Base-by-base conservation (phyloP, 768 basidiomycete species). In the Tephrocybe sp. region DNA sequence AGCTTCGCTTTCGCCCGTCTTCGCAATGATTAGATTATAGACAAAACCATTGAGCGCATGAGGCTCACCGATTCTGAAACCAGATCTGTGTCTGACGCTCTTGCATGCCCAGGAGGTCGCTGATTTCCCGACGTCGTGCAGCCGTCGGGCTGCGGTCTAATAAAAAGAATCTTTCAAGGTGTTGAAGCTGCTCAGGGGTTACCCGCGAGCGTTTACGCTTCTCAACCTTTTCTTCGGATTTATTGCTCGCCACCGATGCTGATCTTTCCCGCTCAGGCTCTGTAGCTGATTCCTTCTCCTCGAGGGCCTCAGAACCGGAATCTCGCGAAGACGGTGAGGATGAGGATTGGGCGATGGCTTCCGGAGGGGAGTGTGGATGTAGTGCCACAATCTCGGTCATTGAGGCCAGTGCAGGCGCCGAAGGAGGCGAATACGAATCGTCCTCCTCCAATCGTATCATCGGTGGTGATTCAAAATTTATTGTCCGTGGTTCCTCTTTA, bases 61-160 rank as follows among this genome's bases (percentile, higher is more conserved):
- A 23, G 18, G 57, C 73, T 51, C 56, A 86, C 90, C 90, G 75
- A 63, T 93, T 92, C 65, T 93, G 90, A 60, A 91, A 93, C 90
- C 90, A 92, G 41, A 93, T 87, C 68, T 92, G 90, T 0, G 88
- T 90, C 73, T 92, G 90, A 32, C 89, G 83, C 68, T 92, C 90
- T 45, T 87, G 80, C 86, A 93, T 90, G 14, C 88, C 87, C 4
- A 93, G 73, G 49, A 80, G 66, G 21, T 84, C 79, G 51, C 86
- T 83, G 46, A 93, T 89, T 59, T 90, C 89, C 48, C 82, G 80
- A 37, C 90, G 75, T 43, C 83, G 77, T 10, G 78, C 76, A 2
- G 86, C 84, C 2, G 86, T 86, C 9, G 90, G 90, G 62, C 83
- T 87, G 37, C 84, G 76, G 64, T 91, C 88, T 44, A 69, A 60